Evolutionary conservation across 73 alveolate species (phyloP), one percentile per base, ranked within the genome.

Genomic region (Halteria grandinella): DNA sequence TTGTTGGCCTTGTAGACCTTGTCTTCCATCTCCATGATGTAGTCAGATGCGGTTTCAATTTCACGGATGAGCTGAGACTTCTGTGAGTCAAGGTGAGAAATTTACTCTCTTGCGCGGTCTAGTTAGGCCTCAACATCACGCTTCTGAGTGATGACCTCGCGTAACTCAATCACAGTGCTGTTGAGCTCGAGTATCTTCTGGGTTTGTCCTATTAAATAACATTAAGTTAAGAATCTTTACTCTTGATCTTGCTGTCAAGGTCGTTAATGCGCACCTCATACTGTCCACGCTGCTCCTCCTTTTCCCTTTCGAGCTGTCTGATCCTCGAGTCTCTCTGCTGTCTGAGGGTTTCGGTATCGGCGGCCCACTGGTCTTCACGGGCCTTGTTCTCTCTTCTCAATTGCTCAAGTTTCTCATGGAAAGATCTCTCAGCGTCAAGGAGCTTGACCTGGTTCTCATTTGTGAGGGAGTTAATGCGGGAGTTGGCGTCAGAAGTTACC

Each of bases 1-100:
- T 55, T 25, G 81, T 63, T 18, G 18, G 77, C 78, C 36, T 58
- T 49, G 21, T 41, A 24, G 18, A 41, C 50, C 57, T 82, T 72
- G 48, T 70, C 83, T 0, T 79, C 91, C 32, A 50, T 60, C 31
- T 71, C 73, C 20, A 50, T 18, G 3, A 71, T 48, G 33, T 59
- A 69, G 49, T 71, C 78, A 32, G 59, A 10, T 27, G 83, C 70
- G 10, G 71, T 47, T 14, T 39, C 15, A 11, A 39, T 39, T 11
- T 39, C 18, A 39, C 10, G 50, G 15, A 39, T 39, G 15, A 11
- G 15, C 15, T 39, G 10, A 11, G 15, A 10, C 15, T 39, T 39
- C 15, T 11, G 15, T 39, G 18, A 11, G 18, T 10, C 50, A 10
- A 39, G 10, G 18, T 14, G 10, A 39, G 10, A 15, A 39, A 39